A percentile compares a stretch with the other conserved stretches of the same genome.
These are phyloP conservation scores for Mentha longifolia DNA, from an alignment of 257 asterid genomes.

Conservation along the genomic window DNA sequence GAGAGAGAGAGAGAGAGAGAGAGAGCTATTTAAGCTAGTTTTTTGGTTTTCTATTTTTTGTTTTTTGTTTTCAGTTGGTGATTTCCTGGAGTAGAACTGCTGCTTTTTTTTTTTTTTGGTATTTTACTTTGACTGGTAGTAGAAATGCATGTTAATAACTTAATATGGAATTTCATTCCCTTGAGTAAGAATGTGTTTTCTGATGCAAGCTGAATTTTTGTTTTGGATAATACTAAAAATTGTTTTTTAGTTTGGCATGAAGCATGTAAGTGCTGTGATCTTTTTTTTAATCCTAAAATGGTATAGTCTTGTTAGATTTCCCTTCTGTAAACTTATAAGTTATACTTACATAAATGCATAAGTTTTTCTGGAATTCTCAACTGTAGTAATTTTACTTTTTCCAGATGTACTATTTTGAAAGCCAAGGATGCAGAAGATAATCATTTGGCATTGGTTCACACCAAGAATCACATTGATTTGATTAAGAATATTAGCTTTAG, in stretches of 20 bases:
- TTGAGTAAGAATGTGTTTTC: neutral
- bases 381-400: slow-evolving; percentile 25
- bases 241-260: neutral
- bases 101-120: neutral
- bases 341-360: slow-evolving; percentile 13
- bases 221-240: neutral
- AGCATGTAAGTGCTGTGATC: neutral
- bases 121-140: slow-evolving; percentile 9
- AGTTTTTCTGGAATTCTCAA: slow-evolving; percentile 8
- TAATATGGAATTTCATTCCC: neutral
- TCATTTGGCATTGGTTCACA: slow-evolving; percentile 75
- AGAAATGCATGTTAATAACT: neutral
- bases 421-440: slow-evolving; percentile 74
- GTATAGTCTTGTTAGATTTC: neutral
- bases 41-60: neutral
- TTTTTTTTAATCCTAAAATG: neutral
- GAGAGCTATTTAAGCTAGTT: neutral
- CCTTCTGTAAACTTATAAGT: neutral
- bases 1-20: slow-evolving; percentile 1
- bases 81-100: neutral
- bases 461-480: slow-evolving; percentile 62
- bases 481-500: slow-evolving; percentile 69
- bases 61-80: neutral
- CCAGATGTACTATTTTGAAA: slow-evolving; percentile 70
- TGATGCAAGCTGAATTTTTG: neutral